phyloP scores from a whole-genome alignment of 768 basidiomycete genomes.

The Tricholoma bakamatsutake region DNA sequence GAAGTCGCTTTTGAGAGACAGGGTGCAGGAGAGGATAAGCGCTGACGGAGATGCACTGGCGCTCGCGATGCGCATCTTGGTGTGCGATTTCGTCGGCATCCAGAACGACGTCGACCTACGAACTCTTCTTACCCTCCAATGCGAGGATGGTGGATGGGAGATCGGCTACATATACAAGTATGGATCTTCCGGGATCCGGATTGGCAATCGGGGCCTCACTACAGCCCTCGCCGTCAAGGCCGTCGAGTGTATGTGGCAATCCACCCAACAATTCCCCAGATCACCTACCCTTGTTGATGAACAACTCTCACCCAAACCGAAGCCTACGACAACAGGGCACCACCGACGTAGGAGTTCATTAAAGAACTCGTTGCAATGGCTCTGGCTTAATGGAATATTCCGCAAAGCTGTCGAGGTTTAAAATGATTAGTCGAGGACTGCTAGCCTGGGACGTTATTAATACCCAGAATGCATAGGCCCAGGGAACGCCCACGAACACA shows the following conservation, averaged over 20 bases:
- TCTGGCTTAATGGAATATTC: constrained; percentile 19
- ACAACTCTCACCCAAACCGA: constrained; percentile 4
- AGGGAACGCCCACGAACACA: no score
- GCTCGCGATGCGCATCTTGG: constrained; percentile 50
- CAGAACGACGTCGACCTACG: constrained; percentile 38
- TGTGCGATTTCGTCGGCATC: constrained; percentile 35
- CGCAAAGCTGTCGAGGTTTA: constrained; percentile 16
- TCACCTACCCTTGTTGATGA: constrained; percentile 13
- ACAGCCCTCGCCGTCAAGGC: constrained; percentile 52
- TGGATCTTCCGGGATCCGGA: constrained; percentile 38
- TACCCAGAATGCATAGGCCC: neutral
- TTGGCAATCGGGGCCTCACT: constrained; percentile 50
- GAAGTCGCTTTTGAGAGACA: constrained; percentile 35
- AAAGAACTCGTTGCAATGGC: constrained; percentile 24
- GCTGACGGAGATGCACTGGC: constrained; percentile 46
- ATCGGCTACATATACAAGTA: constrained; percentile 54
- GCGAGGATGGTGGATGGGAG: constrained; percentile 52
- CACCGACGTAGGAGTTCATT: constrained; percentile 22
- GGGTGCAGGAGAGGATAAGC: constrained; percentile 45
- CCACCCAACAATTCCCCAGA: neutral
- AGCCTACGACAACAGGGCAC: constrained; percentile 5
- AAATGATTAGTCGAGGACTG: neutral
- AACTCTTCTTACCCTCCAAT: constrained; percentile 40
- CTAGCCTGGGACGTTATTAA: neutral
- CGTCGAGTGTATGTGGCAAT: constrained; percentile 24